Evolutionary conservation across 345 rosid species (phyloP).

Genomic region (Citrus glauca): DNA sequence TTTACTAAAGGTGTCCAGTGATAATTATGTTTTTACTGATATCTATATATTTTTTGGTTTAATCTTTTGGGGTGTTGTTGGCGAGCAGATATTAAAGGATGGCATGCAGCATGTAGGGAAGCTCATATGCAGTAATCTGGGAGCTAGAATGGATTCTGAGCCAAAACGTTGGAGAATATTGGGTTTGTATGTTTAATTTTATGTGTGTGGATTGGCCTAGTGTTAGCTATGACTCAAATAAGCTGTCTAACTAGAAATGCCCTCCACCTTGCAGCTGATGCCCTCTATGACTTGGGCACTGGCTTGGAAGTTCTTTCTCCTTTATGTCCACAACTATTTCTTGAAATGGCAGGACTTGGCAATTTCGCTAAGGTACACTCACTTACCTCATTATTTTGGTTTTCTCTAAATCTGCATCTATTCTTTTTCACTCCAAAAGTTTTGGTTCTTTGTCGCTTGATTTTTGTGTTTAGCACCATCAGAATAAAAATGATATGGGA

Average conservation of each 20-base stretch:
- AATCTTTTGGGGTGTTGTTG: conserved; percentile 1
- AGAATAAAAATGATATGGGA: neutral
- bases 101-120: conserved; percentile 98
- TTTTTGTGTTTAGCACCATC: neutral
- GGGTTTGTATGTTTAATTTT: conserved; percentile 40
- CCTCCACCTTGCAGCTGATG: conserved; percentile 63
- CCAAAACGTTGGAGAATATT: conserved; percentile 91
- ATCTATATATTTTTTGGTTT: neutral
- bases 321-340: conserved; percentile 83
- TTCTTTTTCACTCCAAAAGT: neutral
- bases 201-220: neutral
- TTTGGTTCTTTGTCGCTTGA: neutral
- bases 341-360: conserved; percentile 95
- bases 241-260: conserved; percentile 7
- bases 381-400: neutral
- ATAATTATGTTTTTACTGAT: too few species aligned
- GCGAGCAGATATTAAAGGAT: conserved; percentile 72
- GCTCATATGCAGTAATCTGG: conserved; percentile 86
- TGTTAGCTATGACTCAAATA: neutral
- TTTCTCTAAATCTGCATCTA: neutral
- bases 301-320: conserved; percentile 93
- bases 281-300: conserved; percentile 87
- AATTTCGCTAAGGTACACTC: conserved; percentile 76
- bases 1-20: neutral
- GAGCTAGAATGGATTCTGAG: conserved; percentile 98